Percentiles rank a stretch among this genome's conserved stretches.
Conservation (phyloP, 768 basidiomycete species). For the Leccinum boreale region DNA sequence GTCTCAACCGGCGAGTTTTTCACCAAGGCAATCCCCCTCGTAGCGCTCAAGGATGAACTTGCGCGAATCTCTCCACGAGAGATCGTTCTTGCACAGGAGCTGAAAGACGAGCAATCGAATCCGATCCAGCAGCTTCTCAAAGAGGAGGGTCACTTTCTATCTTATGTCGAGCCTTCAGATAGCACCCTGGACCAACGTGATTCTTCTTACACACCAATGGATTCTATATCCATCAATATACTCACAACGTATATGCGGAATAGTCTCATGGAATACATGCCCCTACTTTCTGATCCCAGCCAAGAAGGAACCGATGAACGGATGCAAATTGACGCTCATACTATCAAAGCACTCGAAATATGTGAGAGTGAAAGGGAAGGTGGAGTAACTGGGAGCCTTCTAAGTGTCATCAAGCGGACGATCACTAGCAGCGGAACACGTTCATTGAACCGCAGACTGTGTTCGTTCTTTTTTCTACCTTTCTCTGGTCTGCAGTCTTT, state of each 20-base stretch:
- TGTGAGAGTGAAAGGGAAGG: slow-evolving; percentile 73
- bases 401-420: slow-evolving; percentile 75
- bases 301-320: slow-evolving; percentile 52
- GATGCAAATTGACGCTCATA: slow-evolving; percentile 91
- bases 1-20: slow-evolving; percentile 94
- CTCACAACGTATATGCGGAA: slow-evolving; percentile 62
- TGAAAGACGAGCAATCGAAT: slow-evolving; percentile 38
- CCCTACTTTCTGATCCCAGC: slow-evolving; percentile 52
- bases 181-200: neutral
- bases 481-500: slow-evolving; percentile 8
- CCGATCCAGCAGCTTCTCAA: slow-evolving; percentile 47
- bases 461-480: slow-evolving; percentile 40
- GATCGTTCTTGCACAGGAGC: slow-evolving; percentile 58
- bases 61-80: slow-evolving; percentile 80
- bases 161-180: slow-evolving; percentile 36
- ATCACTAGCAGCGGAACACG: slow-evolving; percentile 75
- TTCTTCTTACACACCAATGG: slow-evolving; percentile 31
- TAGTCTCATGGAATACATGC: slow-evolving; percentile 79
- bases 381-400: slow-evolving; percentile 66
- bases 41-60: slow-evolving; percentile 73
- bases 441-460: slow-evolving; percentile 71
- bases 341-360: slow-evolving; percentile 86
- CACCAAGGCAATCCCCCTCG: slow-evolving; percentile 55
- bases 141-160: slow-evolving; percentile 55
- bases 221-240: slow-evolving; percentile 56